Evolutionary conservation across 495 filamentous ascomycete species (phyloP).

Genomic region (Neurospora sp.): DNA sequence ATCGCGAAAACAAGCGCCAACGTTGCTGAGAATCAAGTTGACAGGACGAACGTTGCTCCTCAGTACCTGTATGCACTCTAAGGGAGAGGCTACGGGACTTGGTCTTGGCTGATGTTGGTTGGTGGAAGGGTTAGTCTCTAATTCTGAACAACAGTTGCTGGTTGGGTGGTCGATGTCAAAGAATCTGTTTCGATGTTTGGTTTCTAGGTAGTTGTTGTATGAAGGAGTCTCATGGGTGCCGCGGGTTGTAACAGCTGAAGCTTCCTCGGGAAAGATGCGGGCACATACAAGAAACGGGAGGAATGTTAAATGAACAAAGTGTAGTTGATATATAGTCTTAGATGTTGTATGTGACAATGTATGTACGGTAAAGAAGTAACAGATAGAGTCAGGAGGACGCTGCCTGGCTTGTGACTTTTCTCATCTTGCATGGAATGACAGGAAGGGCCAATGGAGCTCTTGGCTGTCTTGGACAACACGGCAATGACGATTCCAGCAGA

Average conservation of each 20-base stretch:
- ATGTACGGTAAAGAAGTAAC: neutral
- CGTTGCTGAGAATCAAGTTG: neutral
- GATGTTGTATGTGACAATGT: neutral
- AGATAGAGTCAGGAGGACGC: neutral
- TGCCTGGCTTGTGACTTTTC: neutral
- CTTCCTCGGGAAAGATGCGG: neutral
- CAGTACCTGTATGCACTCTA: neutral
- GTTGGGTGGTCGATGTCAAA: neutral
- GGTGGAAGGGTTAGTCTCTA: neutral
- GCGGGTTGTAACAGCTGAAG: neutral
- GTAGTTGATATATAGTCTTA: neutral
- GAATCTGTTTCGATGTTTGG: neutral
- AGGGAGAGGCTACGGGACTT: neutral
- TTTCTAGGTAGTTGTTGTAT: neutral
- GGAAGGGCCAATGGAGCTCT: neutral
- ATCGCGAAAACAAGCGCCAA: constrained; percentile 10
- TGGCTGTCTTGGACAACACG: neutral
- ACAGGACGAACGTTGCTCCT: neutral
- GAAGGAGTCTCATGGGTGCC: too few species aligned
- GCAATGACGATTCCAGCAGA: neutral
- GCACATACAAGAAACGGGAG: neutral
- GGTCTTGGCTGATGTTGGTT: neutral
- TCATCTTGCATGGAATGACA: neutral
- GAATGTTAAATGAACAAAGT: neutral
- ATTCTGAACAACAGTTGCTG: neutral